Evolutionary conservation across 352 stramenopile species (phyloP).

Genomic region (Pythium sukuiense): DNA sequence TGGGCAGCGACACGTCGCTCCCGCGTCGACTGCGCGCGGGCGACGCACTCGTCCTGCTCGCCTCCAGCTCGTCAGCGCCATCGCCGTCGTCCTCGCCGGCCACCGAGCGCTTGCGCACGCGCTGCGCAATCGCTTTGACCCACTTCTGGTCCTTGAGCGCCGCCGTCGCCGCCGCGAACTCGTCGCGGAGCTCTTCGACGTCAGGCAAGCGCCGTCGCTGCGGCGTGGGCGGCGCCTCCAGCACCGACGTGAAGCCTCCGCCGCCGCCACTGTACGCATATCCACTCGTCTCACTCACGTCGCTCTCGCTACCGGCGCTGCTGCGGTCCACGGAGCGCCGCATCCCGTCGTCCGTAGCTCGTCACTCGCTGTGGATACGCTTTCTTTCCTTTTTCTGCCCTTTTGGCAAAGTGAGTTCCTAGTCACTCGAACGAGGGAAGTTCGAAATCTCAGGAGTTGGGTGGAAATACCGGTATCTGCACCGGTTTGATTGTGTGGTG

Average conservation of each 20-base stretch:
- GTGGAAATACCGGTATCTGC: slow-evolving; percentile 1
- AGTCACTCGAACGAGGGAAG: slow-evolving; percentile 15
- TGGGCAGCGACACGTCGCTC: slow-evolving; percentile 7
- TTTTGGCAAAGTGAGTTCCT: not conserved
- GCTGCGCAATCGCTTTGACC: slow-evolving; percentile 57
- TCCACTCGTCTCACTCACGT: not conserved
- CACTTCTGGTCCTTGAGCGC: slow-evolving; percentile 66
- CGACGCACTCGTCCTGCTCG: slow-evolving; percentile 1
- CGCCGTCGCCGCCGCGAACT: slow-evolving; percentile 49
- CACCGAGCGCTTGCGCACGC: slow-evolving; percentile 26
- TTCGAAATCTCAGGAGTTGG: not conserved
- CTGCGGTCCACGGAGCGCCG: slow-evolving; percentile 6
- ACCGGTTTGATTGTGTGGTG: slow-evolving; percentile 14
- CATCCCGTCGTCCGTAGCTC: not conserved
- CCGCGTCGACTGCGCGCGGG: slow-evolving; percentile 2
- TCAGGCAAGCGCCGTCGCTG: slow-evolving; percentile 41
- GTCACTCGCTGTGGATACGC: not conserved
- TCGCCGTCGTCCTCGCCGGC: slow-evolving; percentile 20
- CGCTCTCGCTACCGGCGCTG: slow-evolving; percentile 5
- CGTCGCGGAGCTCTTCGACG: slow-evolving; percentile 54
- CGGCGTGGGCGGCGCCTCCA: slow-evolving; percentile 21
- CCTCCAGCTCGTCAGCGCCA: slow-evolving; percentile 17
- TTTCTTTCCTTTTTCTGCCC: slow-evolving; percentile 14
- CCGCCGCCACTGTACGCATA: slow-evolving; percentile 8
- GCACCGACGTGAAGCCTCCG: slow-evolving; percentile 15